Evolutionary conservation across 257 asterid genomes (phyloP).

Genomic region (Jaltomata sinuosa): DNA sequence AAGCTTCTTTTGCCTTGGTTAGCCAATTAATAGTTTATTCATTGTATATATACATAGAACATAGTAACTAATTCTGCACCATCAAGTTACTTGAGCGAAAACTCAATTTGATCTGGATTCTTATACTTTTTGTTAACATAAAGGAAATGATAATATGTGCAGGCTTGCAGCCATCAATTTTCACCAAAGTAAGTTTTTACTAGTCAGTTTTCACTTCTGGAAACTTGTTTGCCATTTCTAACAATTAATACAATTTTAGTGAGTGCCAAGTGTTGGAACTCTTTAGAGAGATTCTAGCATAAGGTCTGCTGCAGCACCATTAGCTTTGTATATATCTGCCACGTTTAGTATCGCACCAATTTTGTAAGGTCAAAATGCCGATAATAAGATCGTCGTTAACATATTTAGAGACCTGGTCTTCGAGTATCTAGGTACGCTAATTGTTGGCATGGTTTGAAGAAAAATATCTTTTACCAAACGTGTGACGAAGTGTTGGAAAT

Average conservation of each 20-base stretch:
- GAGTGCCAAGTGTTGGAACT: neutral
- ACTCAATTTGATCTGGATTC: neutral
- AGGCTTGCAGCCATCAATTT: neutral
- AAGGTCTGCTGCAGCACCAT: neutral
- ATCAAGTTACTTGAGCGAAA: neutral
- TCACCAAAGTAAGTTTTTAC: neutral
- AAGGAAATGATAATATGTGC: neutral
- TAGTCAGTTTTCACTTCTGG: neutral
- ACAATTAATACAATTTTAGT: neutral
- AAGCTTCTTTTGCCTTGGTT: slow-evolving; percentile 16
- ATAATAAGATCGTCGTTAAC: neutral
- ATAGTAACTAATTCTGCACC: neutral
- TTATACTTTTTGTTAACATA: neutral
- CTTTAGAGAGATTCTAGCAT: neutral
- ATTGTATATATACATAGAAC: neutral
- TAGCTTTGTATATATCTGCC: neutral
- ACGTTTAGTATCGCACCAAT: neutral
- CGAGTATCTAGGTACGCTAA: neutral
- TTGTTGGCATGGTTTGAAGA: neutral
- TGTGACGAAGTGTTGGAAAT: neutral
- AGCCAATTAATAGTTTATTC: neutral
- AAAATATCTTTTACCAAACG: neutral
- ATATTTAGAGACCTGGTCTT: neutral
- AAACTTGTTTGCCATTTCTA: neutral
- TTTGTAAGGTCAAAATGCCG: neutral